phyloP scores from a whole-genome alignment of 352 stramenopile genomes.

The Phytopythium oedochilum region DNA sequence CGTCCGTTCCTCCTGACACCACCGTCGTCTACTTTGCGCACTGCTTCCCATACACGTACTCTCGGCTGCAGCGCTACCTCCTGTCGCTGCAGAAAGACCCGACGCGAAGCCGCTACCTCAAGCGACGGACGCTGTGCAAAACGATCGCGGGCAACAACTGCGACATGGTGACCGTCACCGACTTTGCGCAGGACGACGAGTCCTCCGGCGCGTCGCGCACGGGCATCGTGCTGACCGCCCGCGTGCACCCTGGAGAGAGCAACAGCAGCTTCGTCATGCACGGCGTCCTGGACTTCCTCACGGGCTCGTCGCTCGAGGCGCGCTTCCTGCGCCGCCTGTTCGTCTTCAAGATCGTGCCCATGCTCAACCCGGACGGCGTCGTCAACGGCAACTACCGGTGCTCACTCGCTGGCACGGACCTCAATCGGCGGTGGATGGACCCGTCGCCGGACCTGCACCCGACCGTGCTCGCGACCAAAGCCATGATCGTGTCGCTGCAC shows the following conservation, averaged over 20 bases:
- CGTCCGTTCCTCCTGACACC: no score
- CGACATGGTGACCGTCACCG: conserved; percentile 88
- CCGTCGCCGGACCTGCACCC: conserved; percentile 62
- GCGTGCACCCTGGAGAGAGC: conserved; percentile 88
- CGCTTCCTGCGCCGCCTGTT: conserved; percentile 74
- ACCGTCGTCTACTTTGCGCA: conserved; percentile 72
- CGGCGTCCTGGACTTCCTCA: conserved; percentile 87
- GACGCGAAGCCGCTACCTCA: conserved; percentile 36
- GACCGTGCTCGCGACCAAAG: conserved; percentile 72
- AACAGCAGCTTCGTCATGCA: conserved; percentile 90
- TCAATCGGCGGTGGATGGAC: conserved; percentile 78
- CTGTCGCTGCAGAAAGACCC: conserved; percentile 51
- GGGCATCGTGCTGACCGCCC: conserved; percentile 73
- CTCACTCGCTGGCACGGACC: conserved; percentile 79
- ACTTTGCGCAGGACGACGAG: conserved; percentile 58
- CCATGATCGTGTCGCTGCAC: conserved; percentile 51
- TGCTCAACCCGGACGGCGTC: conserved; percentile 94
- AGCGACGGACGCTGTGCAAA: conserved; percentile 65
- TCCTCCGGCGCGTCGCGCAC: conserved; percentile 23
- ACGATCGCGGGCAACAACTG: conserved; percentile 83
- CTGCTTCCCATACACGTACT: conserved; percentile 87
- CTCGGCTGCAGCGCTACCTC: conserved; percentile 52
- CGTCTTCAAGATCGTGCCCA: conserved; percentile 90
- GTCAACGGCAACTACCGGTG: conserved; percentile 90
- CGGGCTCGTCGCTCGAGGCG: conserved; percentile 58